Percentiles rank a stretch among this genome's conserved stretches.
These are phyloP conservation scores for Triticum monococcum DNA, from an alignment of 176 grass and related monocot species.

Conservation along the genomic window DNA sequence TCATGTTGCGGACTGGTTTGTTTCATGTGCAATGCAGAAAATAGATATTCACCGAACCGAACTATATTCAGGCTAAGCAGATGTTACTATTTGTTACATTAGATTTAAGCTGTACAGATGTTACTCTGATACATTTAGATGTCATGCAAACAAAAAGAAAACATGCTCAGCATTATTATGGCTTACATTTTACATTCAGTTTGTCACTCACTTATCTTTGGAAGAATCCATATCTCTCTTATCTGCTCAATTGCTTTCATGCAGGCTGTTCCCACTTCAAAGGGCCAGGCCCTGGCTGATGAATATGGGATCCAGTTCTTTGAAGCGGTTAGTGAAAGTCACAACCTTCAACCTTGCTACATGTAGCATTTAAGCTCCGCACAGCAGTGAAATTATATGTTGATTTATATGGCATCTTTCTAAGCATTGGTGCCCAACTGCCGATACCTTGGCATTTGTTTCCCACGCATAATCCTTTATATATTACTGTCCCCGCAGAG, in stretches of 20 bases:
- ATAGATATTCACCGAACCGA: background rate
- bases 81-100: background rate
- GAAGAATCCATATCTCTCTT: background rate
- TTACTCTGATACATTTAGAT: background rate
- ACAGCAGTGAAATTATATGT: background rate
- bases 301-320: slow-evolving; percentile 86
- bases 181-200: background rate
- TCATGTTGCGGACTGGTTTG: background rate
- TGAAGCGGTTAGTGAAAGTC: slow-evolving; percentile 59
- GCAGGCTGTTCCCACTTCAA: slow-evolving; percentile 71
- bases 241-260: background rate
- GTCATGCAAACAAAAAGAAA: background rate
- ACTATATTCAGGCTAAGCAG: background rate
- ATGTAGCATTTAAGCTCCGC: background rate
- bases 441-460: background rate
- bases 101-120: background rate
- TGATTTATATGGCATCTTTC: background rate
- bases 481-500: slow-evolving; percentile 38
- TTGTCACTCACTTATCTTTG: background rate
- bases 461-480: background rate
- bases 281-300: slow-evolving; percentile 76
- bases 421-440: background rate
- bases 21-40: background rate
- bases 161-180: background rate
- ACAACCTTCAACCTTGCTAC: background rate